Percentiles rank a stretch among this genome's conserved stretches.
phyloP scores from a whole-genome alignment of 2,329 filamentous ascomycete genomes.

The Penicillium digitatum region DNA sequence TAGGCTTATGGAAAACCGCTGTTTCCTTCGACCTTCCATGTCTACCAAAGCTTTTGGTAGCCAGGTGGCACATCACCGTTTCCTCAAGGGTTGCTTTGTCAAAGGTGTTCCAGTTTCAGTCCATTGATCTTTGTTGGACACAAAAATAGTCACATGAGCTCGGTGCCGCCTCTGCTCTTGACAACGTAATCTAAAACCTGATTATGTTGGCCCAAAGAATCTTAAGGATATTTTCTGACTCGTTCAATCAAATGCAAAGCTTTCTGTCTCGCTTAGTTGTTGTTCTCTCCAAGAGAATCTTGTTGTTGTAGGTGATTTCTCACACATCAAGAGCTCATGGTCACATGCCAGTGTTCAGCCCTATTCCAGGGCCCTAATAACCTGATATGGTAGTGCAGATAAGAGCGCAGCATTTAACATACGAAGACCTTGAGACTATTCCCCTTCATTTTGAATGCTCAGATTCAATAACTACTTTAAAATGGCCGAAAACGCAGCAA shows the following conservation, averaged over 20 bases:
- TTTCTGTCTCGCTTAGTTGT: background rate
- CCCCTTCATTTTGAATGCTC: slow-evolving; percentile 23
- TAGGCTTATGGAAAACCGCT: background rate
- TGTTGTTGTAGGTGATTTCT: background rate
- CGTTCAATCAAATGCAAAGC: background rate
- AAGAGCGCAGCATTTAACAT: slow-evolving; percentile 20
- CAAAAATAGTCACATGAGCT: background rate
- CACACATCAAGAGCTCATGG: background rate
- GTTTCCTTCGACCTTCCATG: background rate
- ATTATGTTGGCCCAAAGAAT: background rate
- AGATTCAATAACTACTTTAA: slow-evolving; percentile 45
- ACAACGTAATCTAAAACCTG: background rate
- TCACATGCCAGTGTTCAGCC: slow-evolving; percentile 2
- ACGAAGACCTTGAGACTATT: background rate
- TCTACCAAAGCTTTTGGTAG: too few species aligned
- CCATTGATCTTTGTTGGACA: background rate
- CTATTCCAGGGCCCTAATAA: slow-evolving; percentile 15
- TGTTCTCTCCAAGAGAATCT: background rate
- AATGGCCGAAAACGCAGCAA: slow-evolving; percentile 68
- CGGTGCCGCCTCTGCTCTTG: background rate
- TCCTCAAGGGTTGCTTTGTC: background rate
- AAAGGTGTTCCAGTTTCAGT: background rate
- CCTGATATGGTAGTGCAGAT: slow-evolving; percentile 21
- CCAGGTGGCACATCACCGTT: background rate
- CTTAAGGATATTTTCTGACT: background rate